A percentile compares a stretch with the other conserved stretches of the same genome.
These are phyloP conservation scores for Phytophthora fragariaefolia DNA, from an alignment of 352 stramenopile genomes.

Conservation along the genomic window DNA sequence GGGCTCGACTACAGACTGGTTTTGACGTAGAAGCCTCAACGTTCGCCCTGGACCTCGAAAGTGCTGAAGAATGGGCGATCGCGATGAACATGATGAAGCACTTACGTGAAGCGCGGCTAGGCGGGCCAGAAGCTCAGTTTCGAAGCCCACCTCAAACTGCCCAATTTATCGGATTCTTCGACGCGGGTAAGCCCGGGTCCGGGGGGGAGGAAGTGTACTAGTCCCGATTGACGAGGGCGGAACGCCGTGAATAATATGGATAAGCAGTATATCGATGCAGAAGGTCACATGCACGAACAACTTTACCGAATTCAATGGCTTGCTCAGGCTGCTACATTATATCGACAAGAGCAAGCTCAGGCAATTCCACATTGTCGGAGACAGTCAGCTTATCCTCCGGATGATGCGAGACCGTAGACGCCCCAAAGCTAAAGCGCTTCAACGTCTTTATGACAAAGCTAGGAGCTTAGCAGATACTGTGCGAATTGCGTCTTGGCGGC, in stretches of 20 bases:
- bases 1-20: background rate
- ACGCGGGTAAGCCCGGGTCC: background rate
- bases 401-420: background rate
- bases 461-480: background rate
- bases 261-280: background rate
- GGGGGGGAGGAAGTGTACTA: background rate
- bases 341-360: background rate
- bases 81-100: background rate
- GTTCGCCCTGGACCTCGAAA: background rate
- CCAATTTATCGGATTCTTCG: background rate
- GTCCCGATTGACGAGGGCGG: background rate
- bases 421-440: background rate
- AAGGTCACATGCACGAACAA: background rate
- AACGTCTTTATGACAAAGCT: background rate
- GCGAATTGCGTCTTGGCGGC: background rate
- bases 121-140: background rate
- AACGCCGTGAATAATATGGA: background rate
- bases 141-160: background rate
- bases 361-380: background rate
- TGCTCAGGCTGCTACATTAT: background rate
- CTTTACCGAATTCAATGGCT: background rate
- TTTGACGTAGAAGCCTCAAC: background rate
- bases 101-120: background rate
- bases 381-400: background rate
- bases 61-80: background rate